Conservation (phyloP, 306 rosid genomes). For the Pyrus bretschneideri region DNA sequence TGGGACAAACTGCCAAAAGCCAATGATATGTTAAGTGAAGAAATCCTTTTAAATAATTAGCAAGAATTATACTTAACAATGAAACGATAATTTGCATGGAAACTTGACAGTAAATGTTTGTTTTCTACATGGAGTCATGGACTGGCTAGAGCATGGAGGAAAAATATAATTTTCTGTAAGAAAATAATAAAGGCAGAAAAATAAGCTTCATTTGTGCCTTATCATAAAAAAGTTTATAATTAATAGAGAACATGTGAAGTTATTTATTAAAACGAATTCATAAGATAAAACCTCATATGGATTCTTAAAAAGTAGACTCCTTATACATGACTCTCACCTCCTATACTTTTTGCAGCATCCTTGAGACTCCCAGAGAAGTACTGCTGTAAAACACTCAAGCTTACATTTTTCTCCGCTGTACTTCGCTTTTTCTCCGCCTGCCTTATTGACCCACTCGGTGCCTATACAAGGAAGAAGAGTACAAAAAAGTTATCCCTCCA, state of each 20-base stretch:
- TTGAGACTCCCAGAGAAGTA: slow-evolving; percentile 88
- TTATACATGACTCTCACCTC: slow-evolving; percentile 47
- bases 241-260: neutral
- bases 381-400: slow-evolving; percentile 78
- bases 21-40: neutral
- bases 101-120: neutral
- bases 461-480: slow-evolving; percentile 27
- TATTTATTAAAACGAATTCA: no score
- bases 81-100: neutral
- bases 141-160: neutral
- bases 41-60: neutral
- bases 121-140: neutral
- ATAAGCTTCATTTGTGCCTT: neutral
- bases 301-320: neutral
- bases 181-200: neutral
- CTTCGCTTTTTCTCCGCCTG: slow-evolving; percentile 49
- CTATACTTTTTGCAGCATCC: slow-evolving; percentile 89
- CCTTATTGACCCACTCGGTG: slow-evolving; percentile 33
- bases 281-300: neutral
- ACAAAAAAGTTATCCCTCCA: neutral
- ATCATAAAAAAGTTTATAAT: neutral
- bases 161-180: neutral
- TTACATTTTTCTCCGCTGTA: slow-evolving; percentile 66
- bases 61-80: neutral
- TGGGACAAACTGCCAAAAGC: slow-evolving; percentile 67